These are phyloP conservation scores for Cucumis sativus DNA, from an alignment of 306 rosid species.

Conservation along the genomic window DNA sequence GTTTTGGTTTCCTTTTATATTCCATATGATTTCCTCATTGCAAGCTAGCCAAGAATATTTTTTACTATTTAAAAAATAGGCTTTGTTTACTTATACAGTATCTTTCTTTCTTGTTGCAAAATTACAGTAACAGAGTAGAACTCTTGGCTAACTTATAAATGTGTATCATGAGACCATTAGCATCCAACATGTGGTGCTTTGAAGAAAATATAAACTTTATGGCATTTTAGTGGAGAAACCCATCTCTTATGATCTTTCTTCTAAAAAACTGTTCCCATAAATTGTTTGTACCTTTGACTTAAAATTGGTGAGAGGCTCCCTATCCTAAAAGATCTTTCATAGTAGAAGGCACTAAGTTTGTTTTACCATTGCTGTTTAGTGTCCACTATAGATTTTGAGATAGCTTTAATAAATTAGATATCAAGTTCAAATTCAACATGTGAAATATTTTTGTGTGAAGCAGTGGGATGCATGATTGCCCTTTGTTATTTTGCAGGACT, in stretches of 20 bases:
- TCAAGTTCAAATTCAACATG: background rate
- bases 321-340: background rate
- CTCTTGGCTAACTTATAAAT: background rate
- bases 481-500: constrained; percentile 33
- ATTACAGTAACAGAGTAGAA: background rate
- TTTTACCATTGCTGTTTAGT: background rate
- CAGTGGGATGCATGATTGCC: constrained; percentile 5
- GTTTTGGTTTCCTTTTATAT: background rate
- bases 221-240: background rate
- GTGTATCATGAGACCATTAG: background rate
- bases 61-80: background rate
- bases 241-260: background rate
- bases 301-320: background rate
- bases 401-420: background rate
- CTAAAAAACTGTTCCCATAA: background rate
- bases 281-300: background rate
- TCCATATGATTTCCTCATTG: background rate
- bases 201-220: background rate
- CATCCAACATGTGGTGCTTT: background rate
- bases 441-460: background rate
- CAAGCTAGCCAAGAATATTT: too few relatives aligned
- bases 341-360: background rate
- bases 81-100: background rate
- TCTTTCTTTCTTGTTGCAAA: background rate
- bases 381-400: background rate